Evolutionary conservation across 2,329 filamentous ascomycete species (phyloP).

Genomic region (Harringtonia lauricola): DNA sequence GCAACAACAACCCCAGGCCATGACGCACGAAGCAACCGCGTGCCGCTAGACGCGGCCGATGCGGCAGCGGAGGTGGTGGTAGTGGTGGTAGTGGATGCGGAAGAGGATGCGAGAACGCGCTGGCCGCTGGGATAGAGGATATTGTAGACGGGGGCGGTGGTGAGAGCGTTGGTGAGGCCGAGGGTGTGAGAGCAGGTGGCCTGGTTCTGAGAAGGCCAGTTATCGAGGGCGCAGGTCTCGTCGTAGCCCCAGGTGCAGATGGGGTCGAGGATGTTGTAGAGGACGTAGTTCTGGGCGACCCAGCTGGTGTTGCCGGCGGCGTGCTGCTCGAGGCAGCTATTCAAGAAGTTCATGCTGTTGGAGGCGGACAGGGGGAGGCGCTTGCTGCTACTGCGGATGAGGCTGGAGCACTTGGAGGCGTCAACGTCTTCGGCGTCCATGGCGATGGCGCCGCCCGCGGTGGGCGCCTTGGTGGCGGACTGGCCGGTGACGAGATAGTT

Average conservation of each 20-base stretch:
- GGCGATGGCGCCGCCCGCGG: constrained; percentile 32
- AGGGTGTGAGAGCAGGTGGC: constrained; percentile 30
- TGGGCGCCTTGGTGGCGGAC: constrained; percentile 32
- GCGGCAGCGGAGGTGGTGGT: background rate
- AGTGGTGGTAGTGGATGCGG: background rate
- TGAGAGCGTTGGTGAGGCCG: constrained; percentile 24
- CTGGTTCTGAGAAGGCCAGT: constrained; percentile 33
- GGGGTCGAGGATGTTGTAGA: constrained; percentile 40
- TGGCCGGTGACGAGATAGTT: constrained; percentile 39
- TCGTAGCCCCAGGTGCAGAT: constrained; percentile 34
- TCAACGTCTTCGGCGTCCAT: constrained; percentile 35
- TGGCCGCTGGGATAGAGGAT: constrained; percentile 34
- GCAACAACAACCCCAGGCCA: no score
- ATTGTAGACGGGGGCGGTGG: constrained; percentile 32
- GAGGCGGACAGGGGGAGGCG: constrained; percentile 26
- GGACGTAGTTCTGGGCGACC: constrained; percentile 34
- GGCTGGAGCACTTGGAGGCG: constrained; percentile 31
- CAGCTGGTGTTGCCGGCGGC: constrained; percentile 23
- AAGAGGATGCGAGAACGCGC: constrained; percentile 22
- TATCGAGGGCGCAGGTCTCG: constrained; percentile 32
- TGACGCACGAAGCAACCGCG: no score
- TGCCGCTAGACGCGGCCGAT: no score
- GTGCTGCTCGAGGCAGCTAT: constrained; percentile 27
- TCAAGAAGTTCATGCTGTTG: constrained; percentile 43
- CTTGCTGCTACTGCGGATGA: constrained; percentile 22